Conservation (phyloP, 257 asterid species). For the Petunia secreta region DNA sequence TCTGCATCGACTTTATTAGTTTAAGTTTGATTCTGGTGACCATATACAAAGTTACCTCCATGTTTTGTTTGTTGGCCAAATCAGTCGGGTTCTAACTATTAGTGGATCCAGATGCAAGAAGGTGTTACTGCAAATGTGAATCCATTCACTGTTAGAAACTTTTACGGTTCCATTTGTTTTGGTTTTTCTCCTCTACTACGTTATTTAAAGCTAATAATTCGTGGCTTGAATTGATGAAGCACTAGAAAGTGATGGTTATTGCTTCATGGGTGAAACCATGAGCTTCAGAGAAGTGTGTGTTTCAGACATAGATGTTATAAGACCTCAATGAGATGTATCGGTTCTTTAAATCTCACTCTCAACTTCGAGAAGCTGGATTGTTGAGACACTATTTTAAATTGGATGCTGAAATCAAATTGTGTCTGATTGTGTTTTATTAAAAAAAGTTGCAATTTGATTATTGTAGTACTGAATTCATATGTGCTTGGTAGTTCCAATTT, state of each 20-base stretch:
- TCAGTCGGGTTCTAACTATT: neutral
- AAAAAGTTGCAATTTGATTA: constrained; percentile 9
- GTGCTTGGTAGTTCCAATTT: neutral
- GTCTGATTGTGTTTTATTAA: no score
- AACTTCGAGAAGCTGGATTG: constrained; percentile 3
- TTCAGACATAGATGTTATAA: neutral
- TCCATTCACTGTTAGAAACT: neutral
- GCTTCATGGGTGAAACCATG: constrained; percentile 7
- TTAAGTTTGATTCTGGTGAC: neutral
- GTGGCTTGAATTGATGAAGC: neutral
- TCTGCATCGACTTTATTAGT: neutral
- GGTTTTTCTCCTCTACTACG: neutral
- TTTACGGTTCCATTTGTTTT: neutral
- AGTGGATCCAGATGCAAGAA: neutral
- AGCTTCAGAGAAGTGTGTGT: neutral
- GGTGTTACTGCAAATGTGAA: neutral
- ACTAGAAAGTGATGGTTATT: neutral
- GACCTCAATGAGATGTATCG: neutral
- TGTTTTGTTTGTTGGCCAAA: neutral
- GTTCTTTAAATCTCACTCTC: neutral
- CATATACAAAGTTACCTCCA: neutral
- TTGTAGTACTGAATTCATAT: neutral
- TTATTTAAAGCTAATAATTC: neutral
- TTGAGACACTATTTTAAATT: neutral
- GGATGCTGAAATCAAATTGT: neutral